phyloP scores from a whole-genome alignment of 2,329 filamentous ascomycete species.

The Fusarium sarcochroum region DNA sequence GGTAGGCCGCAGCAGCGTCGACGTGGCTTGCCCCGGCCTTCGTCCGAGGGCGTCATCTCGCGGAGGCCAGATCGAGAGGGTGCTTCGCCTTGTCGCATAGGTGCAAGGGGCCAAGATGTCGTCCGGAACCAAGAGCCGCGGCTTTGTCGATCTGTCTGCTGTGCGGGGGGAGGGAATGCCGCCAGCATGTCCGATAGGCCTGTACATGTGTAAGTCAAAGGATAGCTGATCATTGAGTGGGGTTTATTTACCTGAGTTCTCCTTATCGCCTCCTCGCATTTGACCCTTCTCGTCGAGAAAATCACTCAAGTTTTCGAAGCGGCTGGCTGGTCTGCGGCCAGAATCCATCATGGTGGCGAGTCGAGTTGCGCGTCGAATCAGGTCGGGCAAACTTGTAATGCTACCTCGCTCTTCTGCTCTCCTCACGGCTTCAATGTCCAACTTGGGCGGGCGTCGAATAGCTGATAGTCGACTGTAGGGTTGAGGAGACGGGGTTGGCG shows the following conservation, averaged over 20 bases:
- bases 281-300: constrained; percentile 63
- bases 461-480: constrained; percentile 65
- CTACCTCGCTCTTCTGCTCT: constrained; percentile 88
- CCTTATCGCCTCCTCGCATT: constrained; percentile 56
- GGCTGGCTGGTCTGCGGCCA: constrained; percentile 76
- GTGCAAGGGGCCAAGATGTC: constrained; percentile 65
- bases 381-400: constrained; percentile 89
- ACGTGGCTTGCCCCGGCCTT: constrained; percentile 53
- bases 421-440: constrained; percentile 86
- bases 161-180: constrained; percentile 73
- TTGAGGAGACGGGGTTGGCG: constrained; percentile 48
- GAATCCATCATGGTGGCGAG: constrained; percentile 90
- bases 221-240: constrained; percentile 48
- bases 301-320: constrained; percentile 67
- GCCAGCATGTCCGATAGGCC: constrained; percentile 75
- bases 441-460: constrained; percentile 75
- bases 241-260: constrained; percentile 54
- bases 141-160: constrained; percentile 61
- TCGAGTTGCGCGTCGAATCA: constrained; percentile 89
- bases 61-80: constrained; percentile 43
- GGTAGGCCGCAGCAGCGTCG: constrained; percentile 88
- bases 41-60: constrained; percentile 42
- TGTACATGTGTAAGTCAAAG: constrained; percentile 63
- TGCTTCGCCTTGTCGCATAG: constrained; percentile 42
- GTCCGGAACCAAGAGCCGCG: constrained; percentile 61